Evolutionary conservation across 352 stramenopile species (phyloP), one percentile per base, ranked within the genome.

Genomic region (Peronospora destructor): DNA sequence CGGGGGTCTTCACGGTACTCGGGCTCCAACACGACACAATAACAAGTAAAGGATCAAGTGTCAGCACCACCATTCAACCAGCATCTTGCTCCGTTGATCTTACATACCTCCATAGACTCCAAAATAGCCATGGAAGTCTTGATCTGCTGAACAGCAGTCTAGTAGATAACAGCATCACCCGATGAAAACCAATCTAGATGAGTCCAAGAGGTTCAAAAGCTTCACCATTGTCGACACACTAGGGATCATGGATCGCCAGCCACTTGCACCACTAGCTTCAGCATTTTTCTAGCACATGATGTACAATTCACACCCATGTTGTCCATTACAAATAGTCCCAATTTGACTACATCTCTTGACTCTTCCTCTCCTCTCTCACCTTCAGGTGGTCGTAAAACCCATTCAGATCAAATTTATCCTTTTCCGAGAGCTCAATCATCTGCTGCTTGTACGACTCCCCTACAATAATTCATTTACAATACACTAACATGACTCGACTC

Each of bases 81-180:
- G 28, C 28, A 32, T 3, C 2, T 26, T 26, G 10, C 28, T 32
- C 1, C 10, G 8, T 12, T 32, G 28, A 26, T 21, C 32, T 9
- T 34, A 0, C 16, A 40, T 28, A 86, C 79, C 53, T 93, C 80
- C 36, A 84, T 83, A 19, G 68, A 65, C 49, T 93, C 80, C 35
- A 93, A 45, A 39, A 91, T 93, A 40, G 56, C 51, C 70, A 93
- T 75, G 55, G 87, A 89, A 30, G 60, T 49, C 65, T 93, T 93
- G 53, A 93, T 71, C 52, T 93, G 83, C 59, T 93, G 79, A 35
- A 93, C 82, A 14, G 76, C 78, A 56, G 71, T 87, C 82, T 93
- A 32, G 2, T 8, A 49, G 21, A 4, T 6, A 45, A 19, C 23
- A 45, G 47, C 25, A 61, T 38, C 36, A 52, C 32, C 7, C n/a